These are phyloP conservation scores for Euphrasia arctica DNA, from an alignment of 305 asterid species.

Conservation along the genomic window DNA sequence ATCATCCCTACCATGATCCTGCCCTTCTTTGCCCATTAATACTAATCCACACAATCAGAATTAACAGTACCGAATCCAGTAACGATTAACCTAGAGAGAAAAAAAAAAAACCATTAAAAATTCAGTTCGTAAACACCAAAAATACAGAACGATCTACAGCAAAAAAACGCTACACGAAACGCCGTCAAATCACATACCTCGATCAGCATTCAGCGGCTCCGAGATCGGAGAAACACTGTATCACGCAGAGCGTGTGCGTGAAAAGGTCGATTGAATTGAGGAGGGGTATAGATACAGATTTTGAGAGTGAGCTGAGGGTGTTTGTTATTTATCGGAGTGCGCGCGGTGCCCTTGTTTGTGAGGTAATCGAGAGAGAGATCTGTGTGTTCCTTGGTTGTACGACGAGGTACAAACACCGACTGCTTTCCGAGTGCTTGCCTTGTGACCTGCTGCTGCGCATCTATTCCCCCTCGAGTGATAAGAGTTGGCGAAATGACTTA, in stretches of 20 bases:
- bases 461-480: conserved; percentile 15
- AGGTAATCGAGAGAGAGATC: conserved; percentile 26
- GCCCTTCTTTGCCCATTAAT: conserved; percentile 81
- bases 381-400: conserved; percentile 25
- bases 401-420: conserved; percentile 32
- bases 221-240: conserved; percentile 25
- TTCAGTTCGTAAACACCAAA: conserved; percentile 20
- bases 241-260: conserved; percentile 10
- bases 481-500: background rate
- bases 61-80: background rate
- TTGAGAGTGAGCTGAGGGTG: conserved; percentile 6
- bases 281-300: background rate
- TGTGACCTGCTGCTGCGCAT: conserved; percentile 23
- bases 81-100: conserved; percentile 19
- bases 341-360: background rate
- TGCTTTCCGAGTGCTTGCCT: conserved; percentile 20
- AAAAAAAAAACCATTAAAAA: background rate
- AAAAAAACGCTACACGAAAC: background rate
- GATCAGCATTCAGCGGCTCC: conserved; percentile 21
- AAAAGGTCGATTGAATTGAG: conserved; percentile 17
- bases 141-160: conserved; percentile 20
- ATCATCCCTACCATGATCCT: conserved; percentile 47
- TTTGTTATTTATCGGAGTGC: too few species aligned
- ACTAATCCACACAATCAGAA: background rate
- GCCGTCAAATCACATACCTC: conserved; percentile 11